Conservation (phyloP, 2,329 filamentous ascomycete genomes). For the Fusarium sp. region DNA sequence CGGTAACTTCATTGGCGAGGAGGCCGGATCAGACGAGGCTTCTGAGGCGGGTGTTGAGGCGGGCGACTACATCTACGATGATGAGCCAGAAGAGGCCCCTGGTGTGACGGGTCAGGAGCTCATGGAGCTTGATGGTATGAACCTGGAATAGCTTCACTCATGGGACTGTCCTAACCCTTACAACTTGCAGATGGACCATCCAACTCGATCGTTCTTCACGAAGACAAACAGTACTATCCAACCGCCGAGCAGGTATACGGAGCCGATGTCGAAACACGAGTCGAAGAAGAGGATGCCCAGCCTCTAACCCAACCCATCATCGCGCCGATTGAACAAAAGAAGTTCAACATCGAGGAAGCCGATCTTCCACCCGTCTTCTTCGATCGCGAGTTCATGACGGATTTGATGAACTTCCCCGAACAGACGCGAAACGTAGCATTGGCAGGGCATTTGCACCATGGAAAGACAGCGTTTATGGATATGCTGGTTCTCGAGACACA, state of each 20-base stretch:
- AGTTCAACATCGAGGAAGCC: constrained; percentile 92
- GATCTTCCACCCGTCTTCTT: constrained; percentile 91
- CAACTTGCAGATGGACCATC: constrained; percentile 77
- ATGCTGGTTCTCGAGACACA: constrained; percentile 98
- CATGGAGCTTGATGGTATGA: constrained; percentile 89
- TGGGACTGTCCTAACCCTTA: constrained; percentile 23
- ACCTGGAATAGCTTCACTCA: not conserved
- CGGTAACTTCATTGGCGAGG: constrained; percentile 98
- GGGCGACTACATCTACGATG: constrained; percentile 84
- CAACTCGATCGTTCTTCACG: constrained; percentile 96
- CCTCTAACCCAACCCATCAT: constrained; percentile 93
- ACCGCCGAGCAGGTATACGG: constrained; percentile 98
- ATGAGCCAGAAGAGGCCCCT: constrained; percentile 75
- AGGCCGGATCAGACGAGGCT: constrained; percentile 85
- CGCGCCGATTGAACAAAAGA: constrained; percentile 92
- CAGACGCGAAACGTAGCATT: constrained; percentile 94
- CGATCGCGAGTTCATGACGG: constrained; percentile 91
- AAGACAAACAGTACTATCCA: constrained; percentile 99
- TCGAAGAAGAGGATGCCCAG: constrained; percentile 97
- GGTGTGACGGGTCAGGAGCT: constrained; percentile 80
- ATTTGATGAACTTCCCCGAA: constrained; percentile 95
- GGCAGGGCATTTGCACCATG: constrained; percentile 94
- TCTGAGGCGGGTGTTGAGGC: constrained; percentile 81
- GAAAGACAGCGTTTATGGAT: constrained; percentile 98
- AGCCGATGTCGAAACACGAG: constrained; percentile 91